Percentiles rank a stretch among this genome's conserved stretches.
Conservation (phyloP, 2,329 filamentous ascomycete genomes). For the Trichoderma arundinaceum region DNA sequence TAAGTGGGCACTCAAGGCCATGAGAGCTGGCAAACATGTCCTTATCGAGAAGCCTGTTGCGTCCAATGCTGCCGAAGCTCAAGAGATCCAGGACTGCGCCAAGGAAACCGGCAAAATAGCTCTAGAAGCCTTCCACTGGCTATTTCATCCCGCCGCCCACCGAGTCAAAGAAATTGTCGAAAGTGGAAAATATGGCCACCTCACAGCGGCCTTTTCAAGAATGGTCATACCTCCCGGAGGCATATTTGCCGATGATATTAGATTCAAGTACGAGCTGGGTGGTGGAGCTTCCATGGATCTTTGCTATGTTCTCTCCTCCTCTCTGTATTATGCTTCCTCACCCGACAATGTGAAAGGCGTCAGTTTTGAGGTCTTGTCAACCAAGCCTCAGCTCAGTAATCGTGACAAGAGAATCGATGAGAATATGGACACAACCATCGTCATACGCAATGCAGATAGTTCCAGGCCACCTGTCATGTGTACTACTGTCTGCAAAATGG, state of each 20-base stretch:
- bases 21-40: slow-evolving; percentile 54
- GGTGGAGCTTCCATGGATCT: slow-evolving; percentile 19
- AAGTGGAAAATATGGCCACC: slow-evolving; percentile 7
- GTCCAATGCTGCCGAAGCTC: slow-evolving; percentile 39
- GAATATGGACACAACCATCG: neutral
- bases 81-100: slow-evolving; percentile 9
- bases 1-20: slow-evolving; percentile 54
- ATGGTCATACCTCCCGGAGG: neutral
- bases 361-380: neutral
- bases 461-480: slow-evolving; percentile 1
- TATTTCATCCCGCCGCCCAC: slow-evolving; percentile 5
- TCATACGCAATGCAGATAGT: neutral
- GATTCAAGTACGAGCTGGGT: slow-evolving; percentile 11
- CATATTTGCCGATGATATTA: neutral
- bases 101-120: neutral
- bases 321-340: slow-evolving; percentile 2
- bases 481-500: neutral
- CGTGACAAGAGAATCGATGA: slow-evolving; percentile 10
- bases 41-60: slow-evolving; percentile 27
- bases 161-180: neutral
- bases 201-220: neutral
- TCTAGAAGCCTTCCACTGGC: slow-evolving; percentile 10
- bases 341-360: slow-evolving; percentile 9
- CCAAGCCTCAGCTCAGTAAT: slow-evolving; percentile 5
- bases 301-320: neutral